These are phyloP conservation scores for Blastobotrys terrestris DNA, from an alignment of 805 yeast genomes.

Conservation along the genomic window DNA sequence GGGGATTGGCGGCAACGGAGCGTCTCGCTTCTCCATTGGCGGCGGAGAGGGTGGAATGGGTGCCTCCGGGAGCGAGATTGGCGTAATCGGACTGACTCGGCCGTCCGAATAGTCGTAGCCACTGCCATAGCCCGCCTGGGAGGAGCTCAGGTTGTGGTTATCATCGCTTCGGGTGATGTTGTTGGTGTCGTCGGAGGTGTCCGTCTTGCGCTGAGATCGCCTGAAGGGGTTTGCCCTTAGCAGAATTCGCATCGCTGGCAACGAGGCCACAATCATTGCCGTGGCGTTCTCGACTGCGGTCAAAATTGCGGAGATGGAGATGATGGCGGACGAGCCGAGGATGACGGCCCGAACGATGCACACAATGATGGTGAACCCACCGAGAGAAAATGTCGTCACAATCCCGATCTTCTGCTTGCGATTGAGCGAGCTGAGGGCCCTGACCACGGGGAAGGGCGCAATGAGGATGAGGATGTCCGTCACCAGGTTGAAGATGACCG, in stretches of 20 bases:
- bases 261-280: constrained; percentile 21
- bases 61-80: neutral
- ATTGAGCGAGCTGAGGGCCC: constrained; percentile 14
- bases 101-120: neutral
- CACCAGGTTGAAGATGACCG: constrained; percentile 20
- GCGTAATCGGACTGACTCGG: neutral
- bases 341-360: constrained; percentile 20
- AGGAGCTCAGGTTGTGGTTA: no score
- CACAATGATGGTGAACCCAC: constrained; percentile 21
- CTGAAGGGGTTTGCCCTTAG: constrained; percentile 10
- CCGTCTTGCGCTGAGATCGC: constrained; percentile 1
- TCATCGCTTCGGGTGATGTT: neutral
- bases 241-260: constrained; percentile 22
- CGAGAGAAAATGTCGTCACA: constrained; percentile 24
- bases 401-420: constrained; percentile 19
- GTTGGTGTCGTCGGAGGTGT: constrained; percentile 5
- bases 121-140: neutral
- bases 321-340: constrained; percentile 18
- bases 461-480: constrained; percentile 21
- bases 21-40: constrained; percentile 2
- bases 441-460: constrained; percentile 23
- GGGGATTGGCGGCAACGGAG: constrained; percentile 6
- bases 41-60: neutral
- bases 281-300: constrained; percentile 24
- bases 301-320: constrained; percentile 19